phyloP scores from a whole-genome alignment of 495 filamentous ascomycete species.

The Lepraria neglecta region DNA sequence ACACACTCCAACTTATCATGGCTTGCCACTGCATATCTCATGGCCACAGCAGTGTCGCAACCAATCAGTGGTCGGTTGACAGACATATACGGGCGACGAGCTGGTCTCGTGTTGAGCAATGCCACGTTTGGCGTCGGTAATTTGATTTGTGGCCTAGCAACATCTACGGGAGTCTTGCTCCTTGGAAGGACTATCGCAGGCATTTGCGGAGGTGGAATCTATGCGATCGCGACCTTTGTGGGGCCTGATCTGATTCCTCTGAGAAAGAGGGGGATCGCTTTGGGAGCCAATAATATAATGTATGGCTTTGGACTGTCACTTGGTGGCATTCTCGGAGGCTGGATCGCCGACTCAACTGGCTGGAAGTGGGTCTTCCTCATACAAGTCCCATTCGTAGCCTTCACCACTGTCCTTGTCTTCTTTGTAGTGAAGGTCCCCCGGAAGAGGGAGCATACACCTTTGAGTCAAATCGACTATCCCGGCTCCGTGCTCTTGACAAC shows the following conservation, averaged over 20 bases:
- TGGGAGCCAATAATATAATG: background rate
- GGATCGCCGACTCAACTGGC: background rate
- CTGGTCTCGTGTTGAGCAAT: background rate
- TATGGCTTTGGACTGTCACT: background rate
- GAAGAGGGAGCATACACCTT: too few species aligned
- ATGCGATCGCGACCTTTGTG: background rate
- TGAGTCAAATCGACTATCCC: too few species aligned
- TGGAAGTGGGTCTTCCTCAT: background rate
- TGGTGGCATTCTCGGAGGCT: background rate
- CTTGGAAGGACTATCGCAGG: background rate
- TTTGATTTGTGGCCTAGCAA: background rate
- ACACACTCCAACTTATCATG: slow-evolving; percentile 78
- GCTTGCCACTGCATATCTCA: slow-evolving; percentile 83
- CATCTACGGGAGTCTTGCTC: background rate
- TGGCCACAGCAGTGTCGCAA: slow-evolving; percentile 82
- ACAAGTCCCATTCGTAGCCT: too few species aligned
- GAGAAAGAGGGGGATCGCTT: background rate
- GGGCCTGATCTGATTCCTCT: background rate
- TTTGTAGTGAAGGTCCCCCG: too few species aligned
- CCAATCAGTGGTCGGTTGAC: background rate
- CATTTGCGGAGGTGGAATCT: background rate
- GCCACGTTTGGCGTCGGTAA: background rate
- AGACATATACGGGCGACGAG: slow-evolving; percentile 17
- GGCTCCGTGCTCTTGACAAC: too few species aligned
- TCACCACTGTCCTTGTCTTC: too few species aligned